These are phyloP conservation scores for Phialophora tarda DNA, from an alignment of 2,329 filamentous ascomycete species.

Conservation along the genomic window DNA sequence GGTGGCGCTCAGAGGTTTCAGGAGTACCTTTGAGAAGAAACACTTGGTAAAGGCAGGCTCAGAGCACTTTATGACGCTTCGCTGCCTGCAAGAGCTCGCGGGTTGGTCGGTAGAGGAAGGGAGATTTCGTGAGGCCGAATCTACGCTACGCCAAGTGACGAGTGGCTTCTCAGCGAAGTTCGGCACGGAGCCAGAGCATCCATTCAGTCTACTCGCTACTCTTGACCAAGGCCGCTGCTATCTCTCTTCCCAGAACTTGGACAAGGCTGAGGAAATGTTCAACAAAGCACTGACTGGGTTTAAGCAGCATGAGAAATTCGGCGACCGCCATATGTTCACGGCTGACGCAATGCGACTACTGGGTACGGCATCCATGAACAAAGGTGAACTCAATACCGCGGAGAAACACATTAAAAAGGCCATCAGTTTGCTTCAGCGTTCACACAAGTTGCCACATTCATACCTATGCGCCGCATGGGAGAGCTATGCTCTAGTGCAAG, in stretches of 20 bases:
- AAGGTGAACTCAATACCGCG: neutral
- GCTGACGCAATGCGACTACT: neutral
- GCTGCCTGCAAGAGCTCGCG: neutral
- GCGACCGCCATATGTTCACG: constrained; percentile 1
- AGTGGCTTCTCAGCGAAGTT: neutral
- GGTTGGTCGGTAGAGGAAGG: constrained; percentile 2
- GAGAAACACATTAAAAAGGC: neutral
- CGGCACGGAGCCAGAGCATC: neutral
- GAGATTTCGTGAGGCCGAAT: constrained; percentile 1
- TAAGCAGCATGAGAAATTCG: constrained; percentile 1
- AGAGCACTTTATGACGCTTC: constrained; percentile 2
- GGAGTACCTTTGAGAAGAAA: constrained; percentile 2
- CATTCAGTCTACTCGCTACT: neutral
- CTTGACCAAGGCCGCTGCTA: neutral
- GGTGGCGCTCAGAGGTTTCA: constrained; percentile 4
- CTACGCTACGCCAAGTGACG: neutral
- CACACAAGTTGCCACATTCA: neutral
- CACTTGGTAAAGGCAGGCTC: neutral
- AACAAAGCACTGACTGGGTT: constrained; percentile 3
- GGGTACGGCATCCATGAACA: neutral
- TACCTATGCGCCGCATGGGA: neutral
- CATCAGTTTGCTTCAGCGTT: constrained; percentile 1
- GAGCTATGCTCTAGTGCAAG: neutral
- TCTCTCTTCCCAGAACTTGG: neutral
- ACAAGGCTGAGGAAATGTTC: neutral